Evolutionary conservation across 1,284 basidiomycete species (phyloP).

Genomic region (Cutaneotrichosporon sp.): DNA sequence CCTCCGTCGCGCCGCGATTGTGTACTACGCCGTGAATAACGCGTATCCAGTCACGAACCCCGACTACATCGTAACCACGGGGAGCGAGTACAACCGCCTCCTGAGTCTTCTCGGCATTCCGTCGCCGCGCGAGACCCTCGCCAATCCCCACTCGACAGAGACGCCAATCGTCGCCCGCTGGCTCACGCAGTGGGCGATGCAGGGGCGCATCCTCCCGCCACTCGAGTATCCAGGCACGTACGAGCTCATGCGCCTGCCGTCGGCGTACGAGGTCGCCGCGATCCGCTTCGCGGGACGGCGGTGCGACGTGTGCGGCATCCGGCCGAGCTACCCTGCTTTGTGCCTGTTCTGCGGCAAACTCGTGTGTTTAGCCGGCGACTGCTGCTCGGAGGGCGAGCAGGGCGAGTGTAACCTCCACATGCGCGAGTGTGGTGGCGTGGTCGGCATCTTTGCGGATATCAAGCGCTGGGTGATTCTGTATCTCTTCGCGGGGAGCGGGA

Average conservation of each 20-base stretch:
- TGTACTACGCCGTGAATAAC: conserved; percentile 67
- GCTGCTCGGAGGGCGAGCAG: conserved; percentile 72
- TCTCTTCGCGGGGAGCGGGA: conserved; percentile 81
- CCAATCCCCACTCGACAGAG: conserved; percentile 62
- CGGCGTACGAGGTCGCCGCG: conserved; percentile 77
- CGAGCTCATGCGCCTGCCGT: conserved; percentile 73
- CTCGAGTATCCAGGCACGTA: conserved; percentile 83
- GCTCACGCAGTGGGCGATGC: conserved; percentile 46
- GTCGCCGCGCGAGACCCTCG: conserved; percentile 63
- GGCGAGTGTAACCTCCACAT: conserved; percentile 94
- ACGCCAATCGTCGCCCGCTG: conserved; percentile 44
- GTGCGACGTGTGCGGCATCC: conserved; percentile 72
- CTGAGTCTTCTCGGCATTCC: conserved; percentile 73
- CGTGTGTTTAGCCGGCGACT: conserved; percentile 88
- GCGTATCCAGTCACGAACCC: conserved; percentile 56
- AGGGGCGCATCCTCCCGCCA: conserved; percentile 52
- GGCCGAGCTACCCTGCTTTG: conserved; percentile 81
- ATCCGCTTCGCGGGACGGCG: conserved; percentile 62
- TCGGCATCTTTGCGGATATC: conserved; percentile 86
- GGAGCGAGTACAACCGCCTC: conserved; percentile 69
- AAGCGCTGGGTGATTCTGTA: conserved; percentile 91
- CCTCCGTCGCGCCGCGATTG: conserved; percentile 81
- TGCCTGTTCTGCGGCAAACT: conserved; percentile 86
- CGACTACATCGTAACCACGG: conserved; percentile 50
- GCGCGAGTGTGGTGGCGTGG: conserved; percentile 83